Conservation (phyloP, 352 stramenopile species). For the Globisporangium spiculum region DNA sequence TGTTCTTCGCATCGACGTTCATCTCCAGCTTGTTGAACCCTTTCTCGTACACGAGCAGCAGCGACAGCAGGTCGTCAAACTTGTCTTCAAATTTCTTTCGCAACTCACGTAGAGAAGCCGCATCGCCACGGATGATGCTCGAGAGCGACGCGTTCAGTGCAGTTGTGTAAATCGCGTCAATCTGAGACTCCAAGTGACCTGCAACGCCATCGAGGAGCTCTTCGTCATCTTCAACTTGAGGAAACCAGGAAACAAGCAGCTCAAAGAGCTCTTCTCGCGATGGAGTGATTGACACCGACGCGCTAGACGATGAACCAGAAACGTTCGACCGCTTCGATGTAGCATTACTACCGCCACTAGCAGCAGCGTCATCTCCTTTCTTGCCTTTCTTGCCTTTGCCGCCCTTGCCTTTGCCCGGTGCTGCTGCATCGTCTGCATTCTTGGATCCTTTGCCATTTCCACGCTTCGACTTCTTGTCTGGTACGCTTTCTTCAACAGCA, state of each 20-base stretch:
- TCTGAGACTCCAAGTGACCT: conserved; percentile 37
- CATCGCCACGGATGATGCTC: conserved; percentile 69
- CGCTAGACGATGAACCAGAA: not conserved
- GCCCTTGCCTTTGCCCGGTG: conserved; percentile 27
- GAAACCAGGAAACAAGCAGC: conserved; percentile 49
- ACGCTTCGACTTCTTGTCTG: conserved; percentile 46
- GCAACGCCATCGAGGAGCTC: conserved; percentile 60
- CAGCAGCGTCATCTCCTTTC: conserved; percentile 22
- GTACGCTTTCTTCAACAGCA: conserved; percentile 12
- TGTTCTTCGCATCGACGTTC: conserved; percentile 51
- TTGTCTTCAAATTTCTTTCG: conserved; percentile 72
- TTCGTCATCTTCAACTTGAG: conserved; percentile 58
- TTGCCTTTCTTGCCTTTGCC: conserved; percentile 54
- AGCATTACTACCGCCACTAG: not conserved
- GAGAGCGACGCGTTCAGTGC: conserved; percentile 52
- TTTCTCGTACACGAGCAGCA: conserved; percentile 58
- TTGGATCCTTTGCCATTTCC: conserved; percentile 34
- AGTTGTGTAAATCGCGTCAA: conserved; percentile 48
- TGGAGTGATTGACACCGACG: conserved; percentile 43
- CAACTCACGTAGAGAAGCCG: conserved; percentile 62
- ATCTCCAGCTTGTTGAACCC: conserved; percentile 67
- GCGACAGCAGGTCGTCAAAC: conserved; percentile 60
- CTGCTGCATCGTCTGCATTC: conserved; percentile 22
- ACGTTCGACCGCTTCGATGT: not conserved
- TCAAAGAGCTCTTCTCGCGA: conserved; percentile 37